Conservation (phyloP, 2,329 filamentous ascomycete species). For the Sporothrix brasiliensis region DNA sequence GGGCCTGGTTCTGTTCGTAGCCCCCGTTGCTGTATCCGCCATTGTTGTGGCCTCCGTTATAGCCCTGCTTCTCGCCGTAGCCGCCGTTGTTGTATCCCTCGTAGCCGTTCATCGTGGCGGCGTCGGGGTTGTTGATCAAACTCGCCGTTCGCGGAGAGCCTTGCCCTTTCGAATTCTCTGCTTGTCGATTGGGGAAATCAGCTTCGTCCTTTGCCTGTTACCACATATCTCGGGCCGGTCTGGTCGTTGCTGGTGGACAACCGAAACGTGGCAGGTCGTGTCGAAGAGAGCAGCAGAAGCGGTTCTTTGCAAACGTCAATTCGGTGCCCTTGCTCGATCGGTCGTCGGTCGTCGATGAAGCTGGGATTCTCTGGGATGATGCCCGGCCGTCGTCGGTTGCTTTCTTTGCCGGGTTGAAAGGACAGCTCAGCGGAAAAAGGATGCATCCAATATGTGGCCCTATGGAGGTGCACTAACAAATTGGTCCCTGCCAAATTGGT, state of each 20-base stretch:
- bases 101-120: conserved; percentile 73
- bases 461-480: background rate
- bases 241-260: too few species aligned
- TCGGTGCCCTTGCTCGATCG: background rate
- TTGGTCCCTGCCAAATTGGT: too few species aligned
- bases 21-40: background rate
- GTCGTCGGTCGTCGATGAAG: background rate
- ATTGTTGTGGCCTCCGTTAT: conserved; percentile 49
- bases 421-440: conserved; percentile 34
- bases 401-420: conserved; percentile 28
- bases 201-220: background rate
- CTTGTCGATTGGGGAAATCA: background rate
- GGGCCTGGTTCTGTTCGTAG: background rate
- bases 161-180: background rate
- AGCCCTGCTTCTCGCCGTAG: conserved; percentile 61
- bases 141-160: background rate
- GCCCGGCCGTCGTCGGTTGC: background rate
- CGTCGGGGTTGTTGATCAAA: background rate
- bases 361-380: background rate
- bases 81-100: conserved; percentile 70
- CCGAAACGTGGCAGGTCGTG: too few species aligned
- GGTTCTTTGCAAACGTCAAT: background rate
- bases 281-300: too few species aligned
- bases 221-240: conserved; percentile 1
- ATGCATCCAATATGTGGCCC: conserved; percentile 16